Percentiles rank a stretch among this genome's conserved stretches.
These are phyloP conservation scores for Alternaria sp. DNA, from an alignment of 2,329 filamentous ascomycete genomes.

Conservation along the genomic window DNA sequence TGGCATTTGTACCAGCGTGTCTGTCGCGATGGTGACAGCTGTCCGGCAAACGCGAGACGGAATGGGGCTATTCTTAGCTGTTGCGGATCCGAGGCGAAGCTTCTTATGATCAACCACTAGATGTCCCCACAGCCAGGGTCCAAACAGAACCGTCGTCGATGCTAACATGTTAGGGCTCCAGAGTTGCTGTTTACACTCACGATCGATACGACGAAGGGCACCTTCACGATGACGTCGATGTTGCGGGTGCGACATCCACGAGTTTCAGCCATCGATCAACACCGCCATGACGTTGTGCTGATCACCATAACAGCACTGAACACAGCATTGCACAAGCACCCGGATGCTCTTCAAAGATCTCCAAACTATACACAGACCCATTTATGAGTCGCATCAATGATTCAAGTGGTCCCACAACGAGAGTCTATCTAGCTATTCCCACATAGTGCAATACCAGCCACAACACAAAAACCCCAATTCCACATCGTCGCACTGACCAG, in stretches of 20 bases:
- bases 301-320: not conserved
- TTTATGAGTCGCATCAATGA: not conserved
- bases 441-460: conserved; percentile 33
- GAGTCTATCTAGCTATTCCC: conserved; percentile 22
- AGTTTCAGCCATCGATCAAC: not conserved
- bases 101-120: conserved; percentile 9
- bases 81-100: conserved; percentile 5
- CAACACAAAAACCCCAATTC: conserved; percentile 19
- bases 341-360: not conserved
- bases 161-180: not conserved
- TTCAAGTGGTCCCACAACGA: not conserved
- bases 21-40: not conserved
- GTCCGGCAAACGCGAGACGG: not conserved
- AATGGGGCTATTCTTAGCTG: conserved; percentile 4
- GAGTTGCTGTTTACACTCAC: not conserved
- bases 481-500: conserved; percentile 27
- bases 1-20: not conserved
- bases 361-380: not conserved
- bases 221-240: not conserved
- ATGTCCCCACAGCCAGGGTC: conserved; percentile 3
- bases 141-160: not conserved
- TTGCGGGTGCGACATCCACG: not conserved
- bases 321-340: not conserved
- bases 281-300: not conserved
- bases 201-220: not conserved